Evolutionary conservation across 345 rosid species (phyloP).

Genomic region (Gossypium sturtianum): DNA sequence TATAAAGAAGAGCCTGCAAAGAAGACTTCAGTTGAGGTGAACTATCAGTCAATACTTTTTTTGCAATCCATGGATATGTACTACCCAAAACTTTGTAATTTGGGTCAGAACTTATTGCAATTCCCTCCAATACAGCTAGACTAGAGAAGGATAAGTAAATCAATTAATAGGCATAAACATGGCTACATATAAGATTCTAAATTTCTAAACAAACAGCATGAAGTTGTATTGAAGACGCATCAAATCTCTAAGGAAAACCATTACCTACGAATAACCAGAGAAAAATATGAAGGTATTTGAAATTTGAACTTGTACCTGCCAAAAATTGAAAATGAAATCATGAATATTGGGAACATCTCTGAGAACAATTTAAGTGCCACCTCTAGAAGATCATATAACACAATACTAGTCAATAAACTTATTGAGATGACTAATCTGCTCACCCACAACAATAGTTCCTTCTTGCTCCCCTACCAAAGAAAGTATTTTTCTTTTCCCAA

Average conservation of each 20-base stretch:
- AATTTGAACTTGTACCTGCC: constrained; percentile 96
- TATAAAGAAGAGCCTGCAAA: constrained; percentile 65
- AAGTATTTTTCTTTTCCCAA: background rate
- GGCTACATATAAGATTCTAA: background rate
- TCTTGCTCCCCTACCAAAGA: background rate
- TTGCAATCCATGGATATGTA: constrained; percentile 98
- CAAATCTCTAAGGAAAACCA: constrained; percentile 2
- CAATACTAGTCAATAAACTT: background rate
- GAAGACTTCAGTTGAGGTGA: constrained; percentile 81
- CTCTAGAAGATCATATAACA: background rate
- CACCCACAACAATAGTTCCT: background rate
- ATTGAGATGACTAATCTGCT: background rate
- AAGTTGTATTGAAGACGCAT: background rate
- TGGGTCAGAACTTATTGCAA: constrained; percentile 71
- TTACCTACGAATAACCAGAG: constrained; percentile 91
- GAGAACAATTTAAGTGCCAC: background rate
- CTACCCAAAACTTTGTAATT: constrained; percentile 91
- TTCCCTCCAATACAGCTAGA: constrained; percentile 95
- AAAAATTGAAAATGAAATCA: constrained; percentile 20
- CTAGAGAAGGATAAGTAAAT: constrained; percentile 30
- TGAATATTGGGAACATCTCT: background rate
- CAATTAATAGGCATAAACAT: background rate
- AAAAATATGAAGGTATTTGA: constrained; percentile 87
- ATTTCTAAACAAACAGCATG: background rate
- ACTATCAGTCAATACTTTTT: constrained; percentile 76